Evolutionary conservation across 164 flowering plant species (phyloP).

Genomic region (Houttuynia cordata): DNA sequence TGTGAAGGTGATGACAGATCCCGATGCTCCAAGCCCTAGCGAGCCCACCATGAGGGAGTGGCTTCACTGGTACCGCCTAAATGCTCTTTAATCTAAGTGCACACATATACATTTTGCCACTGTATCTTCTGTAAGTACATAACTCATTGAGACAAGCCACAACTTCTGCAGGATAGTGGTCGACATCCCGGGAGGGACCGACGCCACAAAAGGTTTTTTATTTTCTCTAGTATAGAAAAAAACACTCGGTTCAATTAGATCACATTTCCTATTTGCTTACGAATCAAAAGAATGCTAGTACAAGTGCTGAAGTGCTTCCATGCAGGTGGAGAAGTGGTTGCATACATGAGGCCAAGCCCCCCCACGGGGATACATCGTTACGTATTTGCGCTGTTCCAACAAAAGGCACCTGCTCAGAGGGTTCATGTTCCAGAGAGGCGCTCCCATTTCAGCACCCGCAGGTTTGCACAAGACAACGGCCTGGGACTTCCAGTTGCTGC

Average conservation of each 20-base stretch:
- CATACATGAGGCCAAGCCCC: slow-evolving; percentile 36
- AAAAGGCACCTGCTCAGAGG: slow-evolving; percentile 5
- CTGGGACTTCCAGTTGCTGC: slow-evolving; percentile 20
- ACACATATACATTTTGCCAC: not conserved
- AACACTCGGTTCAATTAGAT: not conserved
- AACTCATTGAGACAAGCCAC: not conserved
- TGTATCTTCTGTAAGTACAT: not conserved
- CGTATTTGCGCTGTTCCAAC: slow-evolving; percentile 25
- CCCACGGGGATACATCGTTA: slow-evolving; percentile 36
- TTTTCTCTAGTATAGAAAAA: too few relatives aligned
- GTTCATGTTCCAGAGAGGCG: slow-evolving; percentile 4
- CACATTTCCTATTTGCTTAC: not conserved
- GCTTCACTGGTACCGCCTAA: slow-evolving; percentile 8
- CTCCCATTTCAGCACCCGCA: slow-evolving; percentile 9
- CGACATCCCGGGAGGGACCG: slow-evolving; percentile 8
- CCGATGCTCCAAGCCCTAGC: slow-evolving; percentile 17
- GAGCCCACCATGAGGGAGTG: slow-evolving; percentile 13
- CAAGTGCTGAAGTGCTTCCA: not conserved
- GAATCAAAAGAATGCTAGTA: not conserved
- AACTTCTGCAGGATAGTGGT: slow-evolving; percentile 7
- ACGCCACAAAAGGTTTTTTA: slow-evolving; percentile 6
- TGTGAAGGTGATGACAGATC: slow-evolving; percentile 12
- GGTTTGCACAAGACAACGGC: slow-evolving; percentile 4
- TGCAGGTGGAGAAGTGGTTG: slow-evolving; percentile 28
- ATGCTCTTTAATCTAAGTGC: too few relatives aligned